Base-by-base conservation (phyloP, 495 filamentous ascomycete genomes). In the Peziza echinospora region DNA sequence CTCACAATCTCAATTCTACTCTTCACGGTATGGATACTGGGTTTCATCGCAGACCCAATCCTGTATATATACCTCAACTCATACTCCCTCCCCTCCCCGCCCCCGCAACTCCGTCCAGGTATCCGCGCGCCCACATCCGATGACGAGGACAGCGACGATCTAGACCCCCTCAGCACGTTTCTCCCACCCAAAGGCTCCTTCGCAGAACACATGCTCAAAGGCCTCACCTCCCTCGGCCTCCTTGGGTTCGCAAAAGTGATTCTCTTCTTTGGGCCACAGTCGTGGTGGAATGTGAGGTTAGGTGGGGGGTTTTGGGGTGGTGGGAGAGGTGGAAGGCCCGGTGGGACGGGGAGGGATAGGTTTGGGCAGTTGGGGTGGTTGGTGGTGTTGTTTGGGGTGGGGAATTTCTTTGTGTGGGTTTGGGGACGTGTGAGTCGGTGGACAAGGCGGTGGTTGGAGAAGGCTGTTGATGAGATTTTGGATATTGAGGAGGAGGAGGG, bases 21-120 rank as follows among this genome's bases (percentile, higher is more conserved):
- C 10, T 47, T 77, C 26, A 69, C 76, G 40, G 64, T 91, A 24
- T 94, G 86, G 53, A 5, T 83, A 1, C 71, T 92, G 50, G 85
- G 85, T 46, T 94, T 94, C 55, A 63, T 94, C 57, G 85, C 84
- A 50, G 87, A 94, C 64, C 85, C 85, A 9, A 83, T 96, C 53
- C 81, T 97, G 58, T 80, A 81, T 50, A 65, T 92, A 17, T 92
- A 84, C 65, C 60, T 87, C 13, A 84, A 91, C 57, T 82, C 83
- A 0, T 62, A 76, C 46, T 43, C 44, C 9, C 19, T 21, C 17
- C 26, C 25, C 9, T 46, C 16, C 19, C 47, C 51, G n/a, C 51
- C 57, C 13, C 47, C 26, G 13, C 49, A 37, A 37, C 19, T 37
- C 19, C 30, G 30, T 13, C 30, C 3, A 0, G 13, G 3, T 5